phyloP scores from a whole-genome alignment of 805 yeast genomes.

The Yamadazyma scolyti region DNA sequence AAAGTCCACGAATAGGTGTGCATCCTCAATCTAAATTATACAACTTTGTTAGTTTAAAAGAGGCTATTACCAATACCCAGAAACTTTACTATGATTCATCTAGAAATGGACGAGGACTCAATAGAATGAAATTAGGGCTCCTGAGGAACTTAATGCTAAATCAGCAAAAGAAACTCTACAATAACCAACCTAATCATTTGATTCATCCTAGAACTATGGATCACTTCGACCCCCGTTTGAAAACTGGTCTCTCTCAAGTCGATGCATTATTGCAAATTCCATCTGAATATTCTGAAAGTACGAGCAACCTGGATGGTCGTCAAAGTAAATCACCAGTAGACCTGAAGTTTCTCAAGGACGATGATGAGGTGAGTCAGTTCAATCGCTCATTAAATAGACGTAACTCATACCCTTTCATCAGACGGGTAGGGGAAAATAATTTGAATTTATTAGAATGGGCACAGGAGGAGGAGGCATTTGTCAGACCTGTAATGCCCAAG shows the following conservation, averaged over 20 bases:
- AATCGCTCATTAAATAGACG: conserved; percentile 24
- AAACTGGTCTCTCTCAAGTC: conserved; percentile 9
- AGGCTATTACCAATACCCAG: conserved; percentile 17
- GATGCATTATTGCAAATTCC: conserved; percentile 19
- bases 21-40: conserved; percentile 11
- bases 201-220: neutral
- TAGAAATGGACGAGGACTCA: conserved; percentile 30
- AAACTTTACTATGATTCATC: conserved; percentile 17
- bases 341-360: neutral
- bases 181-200: conserved; percentile 1
- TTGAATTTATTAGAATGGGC: conserved; percentile 13
- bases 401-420: conserved; percentile 28
- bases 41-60: conserved; percentile 31
- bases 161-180: conserved; percentile 5
- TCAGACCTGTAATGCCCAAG: neutral
- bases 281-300: conserved; percentile 5
- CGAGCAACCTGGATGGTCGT: no score
- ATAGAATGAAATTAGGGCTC: conserved; percentile 29
- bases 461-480: conserved; percentile 6
- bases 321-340: no score
- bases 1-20: no score
- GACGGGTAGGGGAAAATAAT: conserved; percentile 1
- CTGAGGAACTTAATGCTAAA: conserved; percentile 3
- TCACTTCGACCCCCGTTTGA: conserved; percentile 2
- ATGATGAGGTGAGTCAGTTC: conserved; percentile 1